phyloP scores from a whole-genome alignment of 768 basidiomycete species.

The Podaxis carcinomalis region DNA sequence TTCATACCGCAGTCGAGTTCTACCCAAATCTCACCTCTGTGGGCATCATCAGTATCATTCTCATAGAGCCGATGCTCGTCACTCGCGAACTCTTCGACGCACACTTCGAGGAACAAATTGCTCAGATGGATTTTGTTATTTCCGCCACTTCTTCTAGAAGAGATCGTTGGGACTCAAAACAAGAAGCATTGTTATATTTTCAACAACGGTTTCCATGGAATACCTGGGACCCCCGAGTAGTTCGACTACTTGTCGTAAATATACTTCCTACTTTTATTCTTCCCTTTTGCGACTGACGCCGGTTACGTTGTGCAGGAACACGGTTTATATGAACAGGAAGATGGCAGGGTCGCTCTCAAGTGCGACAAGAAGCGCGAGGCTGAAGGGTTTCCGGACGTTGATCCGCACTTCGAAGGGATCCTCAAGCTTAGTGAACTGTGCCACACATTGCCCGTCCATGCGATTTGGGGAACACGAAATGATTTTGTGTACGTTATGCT shows the following conservation, averaged over 20 bases:
- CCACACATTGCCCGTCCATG: conserved; percentile 34
- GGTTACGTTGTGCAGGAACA: conserved; percentile 24
- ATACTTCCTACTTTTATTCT: neutral
- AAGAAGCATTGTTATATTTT: conserved; percentile 39
- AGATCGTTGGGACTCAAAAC: conserved; percentile 35
- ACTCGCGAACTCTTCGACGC: conserved; percentile 32
- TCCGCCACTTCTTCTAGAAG: conserved; percentile 31
- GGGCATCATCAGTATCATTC: conserved; percentile 27
- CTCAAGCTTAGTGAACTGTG: conserved; percentile 29
- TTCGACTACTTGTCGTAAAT: conserved; percentile 33
- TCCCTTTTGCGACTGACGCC: neutral
- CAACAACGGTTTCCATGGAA: conserved; percentile 41
- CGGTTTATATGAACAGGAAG: conserved; percentile 26
- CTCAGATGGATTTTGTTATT: conserved; percentile 32
- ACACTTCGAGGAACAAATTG: conserved; percentile 32
- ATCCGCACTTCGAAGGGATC: conserved; percentile 39
- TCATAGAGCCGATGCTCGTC: conserved; percentile 42
- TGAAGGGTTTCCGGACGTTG: conserved; percentile 37
- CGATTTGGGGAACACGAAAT: conserved; percentile 43
- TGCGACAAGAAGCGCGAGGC: conserved; percentile 44
- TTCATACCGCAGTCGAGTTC: conserved; percentile 33
- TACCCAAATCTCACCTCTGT: conserved; percentile 24
- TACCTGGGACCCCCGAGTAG: conserved; percentile 37
- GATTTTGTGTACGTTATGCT: conserved; percentile 36
- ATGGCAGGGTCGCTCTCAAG: conserved; percentile 33